These are phyloP conservation scores for Irpex sp. DNA, from an alignment of 1,284 basidiomycete species.

Conservation along the genomic window DNA sequence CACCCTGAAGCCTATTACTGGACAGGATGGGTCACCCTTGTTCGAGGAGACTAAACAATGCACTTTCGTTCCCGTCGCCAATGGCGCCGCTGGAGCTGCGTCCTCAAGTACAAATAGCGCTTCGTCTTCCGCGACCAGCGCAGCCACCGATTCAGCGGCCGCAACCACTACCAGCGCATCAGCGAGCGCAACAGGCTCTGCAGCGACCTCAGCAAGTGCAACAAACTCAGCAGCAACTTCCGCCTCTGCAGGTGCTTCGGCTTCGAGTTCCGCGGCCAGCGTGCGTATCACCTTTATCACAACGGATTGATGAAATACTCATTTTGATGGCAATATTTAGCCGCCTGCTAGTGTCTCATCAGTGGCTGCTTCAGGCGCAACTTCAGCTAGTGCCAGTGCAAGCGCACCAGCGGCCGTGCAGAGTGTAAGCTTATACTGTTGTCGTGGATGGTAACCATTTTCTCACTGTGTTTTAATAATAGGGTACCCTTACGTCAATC, in stretches of 20 bases:
- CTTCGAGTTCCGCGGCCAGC: not conserved
- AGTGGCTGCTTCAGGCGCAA: conserved; percentile 9
- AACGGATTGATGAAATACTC: not conserved
- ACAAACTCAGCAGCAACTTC: not conserved
- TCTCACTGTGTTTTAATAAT: not conserved
- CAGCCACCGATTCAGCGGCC: conserved; percentile 12
- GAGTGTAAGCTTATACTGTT: not conserved
- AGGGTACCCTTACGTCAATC: conserved; percentile 3
- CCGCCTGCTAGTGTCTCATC: not conserved
- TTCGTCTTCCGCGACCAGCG: conserved; percentile 1
- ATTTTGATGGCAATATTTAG: not conserved
- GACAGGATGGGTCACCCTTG: conserved; percentile 42
- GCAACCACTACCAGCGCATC: conserved; percentile 1
- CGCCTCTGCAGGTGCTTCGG: not conserved
- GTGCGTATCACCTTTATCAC: not conserved
- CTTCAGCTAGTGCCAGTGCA: not conserved
- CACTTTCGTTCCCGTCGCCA: conserved; percentile 15
- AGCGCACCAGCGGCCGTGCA: not conserved
- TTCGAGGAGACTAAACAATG: conserved; percentile 61
- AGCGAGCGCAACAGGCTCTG: conserved; percentile 2
- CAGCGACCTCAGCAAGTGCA: not conserved
- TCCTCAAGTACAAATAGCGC: conserved; percentile 16
- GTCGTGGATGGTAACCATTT: not conserved
- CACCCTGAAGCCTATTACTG: conserved; percentile 49
- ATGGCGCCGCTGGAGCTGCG: conserved; percentile 35